Base-by-base conservation (phyloP, 1,284 basidiomycete genomes). In the Sanghuangporus baumii region DNA sequence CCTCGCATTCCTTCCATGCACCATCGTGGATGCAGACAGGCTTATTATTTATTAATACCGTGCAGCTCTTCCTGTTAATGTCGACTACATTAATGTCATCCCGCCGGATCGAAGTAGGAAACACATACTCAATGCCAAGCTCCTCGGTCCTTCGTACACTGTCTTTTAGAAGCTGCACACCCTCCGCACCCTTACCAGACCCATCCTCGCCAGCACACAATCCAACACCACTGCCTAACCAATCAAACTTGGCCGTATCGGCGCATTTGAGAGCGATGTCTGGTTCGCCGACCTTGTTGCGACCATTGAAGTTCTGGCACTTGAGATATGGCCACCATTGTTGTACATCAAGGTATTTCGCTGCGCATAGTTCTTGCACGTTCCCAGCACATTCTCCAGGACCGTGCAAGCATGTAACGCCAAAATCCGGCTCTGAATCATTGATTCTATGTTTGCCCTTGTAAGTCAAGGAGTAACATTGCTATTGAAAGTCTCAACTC, bases 1-100 rank as follows among this genome's bases (percentile, higher is more conserved):
- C 93, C 76, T 94, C 88, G 74, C 93, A 96, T 41, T 87, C 79
- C 69, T 88, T 87, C 93, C 93, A 96, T 57, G 79, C 81, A 23
- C 78, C 83, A 66, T 92, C 92, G 69, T 89, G 90, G 40, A 93
- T 78, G 71, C 93, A 95, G 18, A 89, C 84, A 59, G 83, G 75
- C 67, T 77, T 78, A 9, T 79, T 80, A 67, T 83, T 88, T 70
- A 95, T 92, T 56, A 91, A 72, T 48, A 96, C 80, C 1, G 92
- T 94, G 75, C 93, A 96, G 71, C 91, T 93, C 75, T 86, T 94
- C 65, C 86, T 91, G 69, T 47, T 12, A 56, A 14, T 37, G 41
- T 23, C 34, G 52, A 18, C 38, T 38, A 51, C 65, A 57, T 66
- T 38, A 51, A 41, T 34, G 47, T 59, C 57, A 23, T 14, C 16